Evolutionary conservation across 345 rosid genomes (phyloP).

Genomic region (Corymbia maculata): DNA sequence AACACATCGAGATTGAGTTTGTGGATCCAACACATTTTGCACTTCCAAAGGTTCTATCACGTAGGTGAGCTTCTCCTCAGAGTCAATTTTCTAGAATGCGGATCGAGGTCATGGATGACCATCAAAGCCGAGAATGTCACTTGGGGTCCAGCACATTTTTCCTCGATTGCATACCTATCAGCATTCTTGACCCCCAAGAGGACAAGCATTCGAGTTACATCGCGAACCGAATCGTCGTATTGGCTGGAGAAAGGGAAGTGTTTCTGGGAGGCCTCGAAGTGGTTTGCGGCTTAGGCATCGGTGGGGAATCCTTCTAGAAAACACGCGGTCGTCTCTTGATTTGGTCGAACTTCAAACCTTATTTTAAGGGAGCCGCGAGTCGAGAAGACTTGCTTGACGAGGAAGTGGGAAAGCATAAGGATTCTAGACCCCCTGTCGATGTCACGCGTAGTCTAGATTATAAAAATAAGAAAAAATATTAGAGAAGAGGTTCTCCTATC

Average conservation of each 20-base stretch:
- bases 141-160: neutral
- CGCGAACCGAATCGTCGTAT: neutral
- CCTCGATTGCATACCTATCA: neutral
- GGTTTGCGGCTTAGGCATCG: neutral
- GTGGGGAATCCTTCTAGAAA: neutral
- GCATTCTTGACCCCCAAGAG: neutral
- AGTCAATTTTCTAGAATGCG: neutral
- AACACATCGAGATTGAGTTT: neutral
- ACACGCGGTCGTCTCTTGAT: neutral
- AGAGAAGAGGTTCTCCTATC: neutral
- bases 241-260: neutral
- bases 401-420: neutral
- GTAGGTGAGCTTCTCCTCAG: neutral
- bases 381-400: neutral
- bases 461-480: neutral
- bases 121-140: neutral
- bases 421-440: neutral
- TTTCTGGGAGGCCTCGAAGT: neutral
- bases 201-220: neutral
- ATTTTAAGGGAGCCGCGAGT: neutral
- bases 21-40: too few species aligned
- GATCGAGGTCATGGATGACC: neutral
- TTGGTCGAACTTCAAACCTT: neutral
- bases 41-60: neutral
- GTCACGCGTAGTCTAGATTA: neutral